Evolutionary conservation across 768 basidiomycete species (phyloP).

Genomic region (Tulasnella sp.): DNA sequence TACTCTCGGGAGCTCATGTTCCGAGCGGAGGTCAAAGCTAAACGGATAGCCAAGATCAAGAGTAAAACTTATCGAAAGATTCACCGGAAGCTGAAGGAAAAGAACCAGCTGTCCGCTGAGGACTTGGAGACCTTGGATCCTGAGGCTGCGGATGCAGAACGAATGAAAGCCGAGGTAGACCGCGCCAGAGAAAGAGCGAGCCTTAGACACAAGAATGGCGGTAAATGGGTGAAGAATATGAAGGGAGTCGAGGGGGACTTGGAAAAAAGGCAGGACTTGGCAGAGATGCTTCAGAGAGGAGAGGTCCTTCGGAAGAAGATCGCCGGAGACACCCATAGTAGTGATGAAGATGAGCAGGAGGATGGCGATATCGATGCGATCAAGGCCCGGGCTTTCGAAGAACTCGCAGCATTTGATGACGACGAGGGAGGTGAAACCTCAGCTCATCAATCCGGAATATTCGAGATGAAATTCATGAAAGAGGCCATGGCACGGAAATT

Average conservation of each 20-base stretch:
- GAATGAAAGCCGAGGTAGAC: conserved; percentile 58
- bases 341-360: conserved; percentile 33
- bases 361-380: conserved; percentile 37
- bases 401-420: conserved; percentile 43
- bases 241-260: conserved; percentile 43
- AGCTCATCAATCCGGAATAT: conserved; percentile 46
- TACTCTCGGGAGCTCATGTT: conserved; percentile 89
- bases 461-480: conserved; percentile 98
- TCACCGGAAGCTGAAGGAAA: conserved; percentile 62
- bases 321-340: conserved; percentile 39
- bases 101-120: conserved; percentile 32
- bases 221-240: conserved; percentile 78
- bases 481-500: conserved; percentile 65
- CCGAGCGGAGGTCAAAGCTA: conserved; percentile 81
- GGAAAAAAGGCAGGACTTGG: conserved; percentile 53
- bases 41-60: conserved; percentile 88
- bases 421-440: conserved; percentile 25
- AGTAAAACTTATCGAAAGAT: conserved; percentile 83
- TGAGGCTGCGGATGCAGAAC: conserved; percentile 39
- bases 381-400: conserved; percentile 61
- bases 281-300: conserved; percentile 72
- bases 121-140: conserved; percentile 33
- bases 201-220: conserved; percentile 72
- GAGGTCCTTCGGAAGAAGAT: conserved; percentile 72
- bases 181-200: conserved; percentile 85